Conservation (phyloP, 73 alveolate species). For the Tetrahymena elliotti region DNA sequence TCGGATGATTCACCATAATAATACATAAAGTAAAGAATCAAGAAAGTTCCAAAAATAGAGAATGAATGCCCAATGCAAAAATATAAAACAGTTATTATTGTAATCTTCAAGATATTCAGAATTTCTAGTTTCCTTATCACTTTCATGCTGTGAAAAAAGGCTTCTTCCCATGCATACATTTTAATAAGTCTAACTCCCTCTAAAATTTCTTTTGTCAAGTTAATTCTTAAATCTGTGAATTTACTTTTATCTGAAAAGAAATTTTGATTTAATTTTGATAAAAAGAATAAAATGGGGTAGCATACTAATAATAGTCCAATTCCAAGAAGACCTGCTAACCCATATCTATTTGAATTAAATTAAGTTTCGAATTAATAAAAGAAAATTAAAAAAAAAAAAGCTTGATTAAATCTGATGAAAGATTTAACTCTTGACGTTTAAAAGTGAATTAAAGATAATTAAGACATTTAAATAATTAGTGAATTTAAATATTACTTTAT, state of each 20-base stretch:
- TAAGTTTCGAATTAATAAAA: background rate
- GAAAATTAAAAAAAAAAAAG: background rate
- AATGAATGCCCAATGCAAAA: background rate
- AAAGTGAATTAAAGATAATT: background rate
- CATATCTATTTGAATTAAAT: background rate
- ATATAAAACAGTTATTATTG: background rate
- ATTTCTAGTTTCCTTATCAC: background rate
- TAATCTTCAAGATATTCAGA: background rate
- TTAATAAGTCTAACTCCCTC: conserved; percentile 26
- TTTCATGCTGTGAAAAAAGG: background rate
- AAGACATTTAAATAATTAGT: background rate
- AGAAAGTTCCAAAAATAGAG: background rate
- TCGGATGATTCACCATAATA: background rate
- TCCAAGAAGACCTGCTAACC: background rate
- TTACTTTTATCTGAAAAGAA: background rate
- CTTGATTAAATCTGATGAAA: background rate
- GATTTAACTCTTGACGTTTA: background rate
- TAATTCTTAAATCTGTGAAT: conserved; percentile 1
- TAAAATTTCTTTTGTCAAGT: background rate
- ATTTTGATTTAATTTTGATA: background rate
- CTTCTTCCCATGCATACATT: conserved; percentile 27
- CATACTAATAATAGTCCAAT: background rate
- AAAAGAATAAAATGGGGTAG: background rate
- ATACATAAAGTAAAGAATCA: background rate
- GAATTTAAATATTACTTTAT: background rate